Base-by-base conservation (phyloP, 2,329 filamentous ascomycete genomes). In the Hymenoscyphus fructigenus region DNA sequence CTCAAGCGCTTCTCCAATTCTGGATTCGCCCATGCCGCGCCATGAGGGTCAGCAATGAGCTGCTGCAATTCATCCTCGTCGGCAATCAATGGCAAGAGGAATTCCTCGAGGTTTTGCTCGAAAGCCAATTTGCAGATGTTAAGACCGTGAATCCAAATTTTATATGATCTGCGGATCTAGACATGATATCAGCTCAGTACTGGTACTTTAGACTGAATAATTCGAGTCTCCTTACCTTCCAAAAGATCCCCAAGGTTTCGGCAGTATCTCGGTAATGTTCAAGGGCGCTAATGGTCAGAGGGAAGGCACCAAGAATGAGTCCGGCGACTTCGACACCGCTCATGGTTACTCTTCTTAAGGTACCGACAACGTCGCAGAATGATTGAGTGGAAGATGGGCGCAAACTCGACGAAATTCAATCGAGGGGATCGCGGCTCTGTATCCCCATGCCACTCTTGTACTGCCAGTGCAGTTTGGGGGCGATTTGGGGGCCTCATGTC, bases 41-140 rank as follows among this genome's bases (percentile, higher is more conserved):
- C 67, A 12, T 64, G 63, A 14, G 67, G 67, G 17, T 65, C 34
- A 23, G 53, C 36, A 17, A 66, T 50, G 32, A 69, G 34, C 38
- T 55, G 29, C 10, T 65, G 29, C 5, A 69, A 57, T 34, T 59
- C 61, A 7, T 60, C 60, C 28, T 69, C 64, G 29, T 67, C 67
- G 9, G 60, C 67, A 58, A 69, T 64, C 28, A 69, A 44, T 17
- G 66, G 67, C 9, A 67, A 56, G n/a, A 67, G 62, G 9, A 69
- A 32, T 34, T 67, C 66, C 57, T 69, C 67, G 6, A 69, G 61
- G 28, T 65, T 66, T 26, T 66, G 60, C 34, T 65, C 64, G 56
- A 69, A 66, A 1, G 64, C 64, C 14, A 67, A 20, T 32, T 65
- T 62, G n/a, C 66, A 60, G 55, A 61, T 65, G 5, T 67, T 69